Base-by-base conservation (phyloP, 768 basidiomycete species). In the Boletellus sp. region DNA sequence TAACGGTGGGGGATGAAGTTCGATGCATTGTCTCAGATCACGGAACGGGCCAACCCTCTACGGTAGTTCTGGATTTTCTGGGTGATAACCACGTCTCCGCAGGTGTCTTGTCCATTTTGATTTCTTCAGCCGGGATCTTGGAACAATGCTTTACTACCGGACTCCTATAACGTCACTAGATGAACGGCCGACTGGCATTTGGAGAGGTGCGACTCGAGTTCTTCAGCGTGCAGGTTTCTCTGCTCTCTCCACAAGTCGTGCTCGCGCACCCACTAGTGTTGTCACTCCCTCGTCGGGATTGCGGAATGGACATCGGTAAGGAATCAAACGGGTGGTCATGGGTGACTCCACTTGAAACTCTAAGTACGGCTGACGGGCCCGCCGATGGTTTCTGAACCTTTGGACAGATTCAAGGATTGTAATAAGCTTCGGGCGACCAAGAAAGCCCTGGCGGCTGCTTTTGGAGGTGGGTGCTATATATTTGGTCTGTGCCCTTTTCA, bases 81-180 rank as follows among this genome's bases (percentile, higher is more conserved):
- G 13, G n/a, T 12, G 5, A 42, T 20, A 15, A 16, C 38, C 32
- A 57, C 43, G 34, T 42, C 6, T 11, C 22, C 11, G 10, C 38
- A 65, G 68, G 66, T 19, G 62, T 42, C 42, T 68, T 6, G 55
- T 64, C 13, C 68, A 66, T 31, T 51, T 57, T 3, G 43, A 55
- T 33, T 48, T 63, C 36, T 48, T 69, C n/a, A 51, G 39, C 24
- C 60, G 58, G 24, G 40, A 51, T 70, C 43, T 58, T 69, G 20
- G 62, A 57, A 35, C 58, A 63, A 16, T 57, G 58, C 2, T 65
- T 64, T 17, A 53, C 24, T 70, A 69, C 44, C 68, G n/a, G n/a
- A n/a, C n/a, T n/a, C n/a, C n/a, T n/a, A n/a, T n/a, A n/a, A n/a
- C n/a, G n/a, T n/a, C n/a, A n/a, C n/a, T n/a, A n/a, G n/a, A n/a